Evolutionary conservation across 305 asterid genomes (phyloP).

Genomic region (Solanum aculeatissimum): DNA sequence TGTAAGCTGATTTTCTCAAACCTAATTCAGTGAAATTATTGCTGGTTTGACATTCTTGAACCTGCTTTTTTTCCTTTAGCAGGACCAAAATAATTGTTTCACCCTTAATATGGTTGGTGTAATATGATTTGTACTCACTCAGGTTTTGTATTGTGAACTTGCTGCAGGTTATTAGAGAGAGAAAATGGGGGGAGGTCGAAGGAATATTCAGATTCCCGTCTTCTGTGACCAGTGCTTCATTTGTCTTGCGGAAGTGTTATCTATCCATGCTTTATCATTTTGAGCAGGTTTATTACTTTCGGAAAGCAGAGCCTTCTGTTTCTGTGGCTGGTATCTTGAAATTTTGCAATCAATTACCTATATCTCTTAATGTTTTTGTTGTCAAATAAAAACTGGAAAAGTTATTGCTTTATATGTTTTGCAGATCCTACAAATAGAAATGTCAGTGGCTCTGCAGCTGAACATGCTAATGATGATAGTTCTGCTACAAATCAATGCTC

Average conservation of each 20-base stretch:
- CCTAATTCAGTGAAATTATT: not conserved
- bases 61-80: not conserved
- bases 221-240: slow-evolving; percentile 73
- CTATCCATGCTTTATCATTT: slow-evolving; percentile 81
- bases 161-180: slow-evolving; percentile 68
- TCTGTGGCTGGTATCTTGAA: slow-evolving; percentile 29
- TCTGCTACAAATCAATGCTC: slow-evolving; percentile 29
- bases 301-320: slow-evolving; percentile 54
- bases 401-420: not conserved
- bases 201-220: slow-evolving; percentile 76
- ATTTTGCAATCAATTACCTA: not conserved
- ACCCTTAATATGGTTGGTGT: not conserved
- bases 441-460: slow-evolving; percentile 25
- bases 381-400: not conserved
- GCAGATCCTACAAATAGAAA: slow-evolving; percentile 28
- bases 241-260: slow-evolving; percentile 70
- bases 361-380: not conserved
- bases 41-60: not conserved
- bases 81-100: not conserved
- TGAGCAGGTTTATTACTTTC: slow-evolving; percentile 89
- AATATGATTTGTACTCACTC: not conserved
- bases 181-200: slow-evolving; percentile 84
- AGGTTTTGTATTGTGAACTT: not conserved
- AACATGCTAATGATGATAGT: slow-evolving; percentile 28
- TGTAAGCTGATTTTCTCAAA: not conserved